Base-by-base conservation (phyloP, 2,329 filamentous ascomycete species). In the Claviceps maximensis region DNA sequence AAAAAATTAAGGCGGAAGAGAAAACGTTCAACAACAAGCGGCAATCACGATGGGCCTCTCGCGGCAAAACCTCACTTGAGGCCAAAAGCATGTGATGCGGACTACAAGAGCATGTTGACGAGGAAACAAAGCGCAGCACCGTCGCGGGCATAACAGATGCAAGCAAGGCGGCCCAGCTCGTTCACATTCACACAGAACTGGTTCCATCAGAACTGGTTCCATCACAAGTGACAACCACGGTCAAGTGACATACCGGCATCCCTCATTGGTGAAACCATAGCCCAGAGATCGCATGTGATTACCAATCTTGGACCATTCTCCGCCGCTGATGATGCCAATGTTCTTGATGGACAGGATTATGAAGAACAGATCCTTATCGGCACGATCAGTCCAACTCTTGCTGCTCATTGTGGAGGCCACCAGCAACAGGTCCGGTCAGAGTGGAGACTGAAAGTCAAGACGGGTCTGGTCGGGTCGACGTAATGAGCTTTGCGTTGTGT, bases 221-320 rank as follows among this genome's bases (percentile, higher is more conserved):
- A 44, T 44, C 31, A 46, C n/a, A 48, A n/a, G 31, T 23, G 47
- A 50, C 13, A 38, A 38, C 25, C 12, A 44, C 19, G 40, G 17
- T 44, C 29, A 42, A 50, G 21, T 19, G 41, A 75, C 78, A 69
- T 69, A 82, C 78, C 79, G 77, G 59, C 79, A 82, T 59, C 79
- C 79, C 63, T 82, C 78, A 69, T 82, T 82, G 19, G 79, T 82
- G 64, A 82, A 82, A 65, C 77, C 77, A 60, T 82, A 82, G 53
- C 79, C 78, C 54, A 80, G 60, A 38, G 67, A 65, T 55, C 79
- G 72, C 79, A 82, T 82, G 56, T 78, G 72, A 63, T 78, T 78
- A 57, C 79, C 79, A 59, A 82, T 82, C 41, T 73, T 78, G 29
- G 72, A 76, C 79, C 79, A 82, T 78, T 82, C 79, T 17, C 70